A percentile compares a stretch with the other conserved stretches of the same genome.
These are phyloP conservation scores for Cryptosporidium sp. DNA, from an alignment of 169 alveolate species.

Conservation along the genomic window DNA sequence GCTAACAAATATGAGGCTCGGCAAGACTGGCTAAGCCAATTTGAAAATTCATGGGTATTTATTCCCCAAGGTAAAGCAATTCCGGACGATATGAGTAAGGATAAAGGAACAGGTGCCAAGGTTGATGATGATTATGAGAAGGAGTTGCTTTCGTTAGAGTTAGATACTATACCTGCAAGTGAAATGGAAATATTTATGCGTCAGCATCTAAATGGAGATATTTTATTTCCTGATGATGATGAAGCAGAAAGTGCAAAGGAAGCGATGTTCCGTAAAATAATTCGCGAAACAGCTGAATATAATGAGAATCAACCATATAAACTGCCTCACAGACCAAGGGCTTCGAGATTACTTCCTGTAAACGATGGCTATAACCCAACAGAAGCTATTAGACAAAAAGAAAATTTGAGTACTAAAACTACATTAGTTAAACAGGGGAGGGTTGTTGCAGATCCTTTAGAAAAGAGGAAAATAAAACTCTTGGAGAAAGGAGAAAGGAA, in stretches of 20 bases:
- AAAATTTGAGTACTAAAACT: neutral
- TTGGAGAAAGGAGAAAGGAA: conserved; percentile 41
- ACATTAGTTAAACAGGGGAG: conserved; percentile 16
- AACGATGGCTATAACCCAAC: conserved; percentile 10
- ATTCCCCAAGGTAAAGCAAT: conserved; percentile 26
- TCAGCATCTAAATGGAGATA: conserved; percentile 43
- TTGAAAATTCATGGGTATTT: conserved; percentile 55
- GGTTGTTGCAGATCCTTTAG: conserved; percentile 6
- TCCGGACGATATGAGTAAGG: neutral
- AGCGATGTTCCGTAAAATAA: conserved; percentile 65
- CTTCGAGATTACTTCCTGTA: conserved; percentile 10
- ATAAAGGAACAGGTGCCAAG: neutral
- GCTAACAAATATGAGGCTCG: conserved; percentile 53
- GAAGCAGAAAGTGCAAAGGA: conserved; percentile 49
- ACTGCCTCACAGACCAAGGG: conserved; percentile 56
- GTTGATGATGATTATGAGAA: conserved; percentile 36
- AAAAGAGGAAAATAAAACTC: conserved; percentile 15
- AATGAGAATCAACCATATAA: conserved; percentile 61
- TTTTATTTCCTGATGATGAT: conserved; percentile 29
- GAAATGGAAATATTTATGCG: conserved; percentile 50
- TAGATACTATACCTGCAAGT: conserved; percentile 34
- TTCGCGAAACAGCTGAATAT: conserved; percentile 55
- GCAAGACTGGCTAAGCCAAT: conserved; percentile 62
- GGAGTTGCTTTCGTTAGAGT: conserved; percentile 44
- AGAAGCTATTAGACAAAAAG: conserved; percentile 11